A percentile compares a stretch with the other conserved stretches of the same genome.
These are phyloP conservation scores for Microbotryum silenes-acaulis DNA, from an alignment of 1,284 basidiomycete species.

Conservation along the genomic window DNA sequence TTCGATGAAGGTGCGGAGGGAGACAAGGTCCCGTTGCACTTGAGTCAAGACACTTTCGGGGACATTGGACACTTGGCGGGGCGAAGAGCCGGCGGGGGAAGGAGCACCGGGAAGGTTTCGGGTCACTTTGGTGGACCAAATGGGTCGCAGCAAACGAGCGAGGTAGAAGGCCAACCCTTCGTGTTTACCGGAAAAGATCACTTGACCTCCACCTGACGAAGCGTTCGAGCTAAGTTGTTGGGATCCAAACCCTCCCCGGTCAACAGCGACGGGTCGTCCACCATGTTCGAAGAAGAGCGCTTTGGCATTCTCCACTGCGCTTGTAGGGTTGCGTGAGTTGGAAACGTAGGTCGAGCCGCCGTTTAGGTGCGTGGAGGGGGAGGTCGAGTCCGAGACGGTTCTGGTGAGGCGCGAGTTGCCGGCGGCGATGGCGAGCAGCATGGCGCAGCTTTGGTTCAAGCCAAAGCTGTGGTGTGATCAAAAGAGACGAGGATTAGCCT, in stretches of 20 bases:
- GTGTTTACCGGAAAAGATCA: constrained; percentile 76
- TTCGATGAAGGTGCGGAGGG: constrained; percentile 63
- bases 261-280: constrained; percentile 67
- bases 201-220: constrained; percentile 51
- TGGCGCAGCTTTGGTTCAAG: constrained; percentile 79
- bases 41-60: constrained; percentile 56
- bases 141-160: constrained; percentile 69
- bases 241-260: constrained; percentile 47
- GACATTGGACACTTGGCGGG: constrained; percentile 53
- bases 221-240: background rate
- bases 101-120: background rate
- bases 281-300: constrained; percentile 77
- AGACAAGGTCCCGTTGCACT: constrained; percentile 69
- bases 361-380: background rate
- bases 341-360: constrained; percentile 33
- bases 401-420: constrained; percentile 34
- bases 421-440: constrained; percentile 65
- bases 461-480: constrained; percentile 57
- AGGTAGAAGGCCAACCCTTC: constrained; percentile 85
- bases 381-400: constrained; percentile 5
- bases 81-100: constrained; percentile 41
- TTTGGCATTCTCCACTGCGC: constrained; percentile 55
- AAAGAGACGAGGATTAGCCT: background rate
- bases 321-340: constrained; percentile 41
- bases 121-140: constrained; percentile 78